A percentile compares a stretch with the other conserved stretches of the same genome.
These are phyloP conservation scores for Candida tetrigidarum DNA, from an alignment of 1,139 yeast species.

Conservation along the genomic window DNA sequence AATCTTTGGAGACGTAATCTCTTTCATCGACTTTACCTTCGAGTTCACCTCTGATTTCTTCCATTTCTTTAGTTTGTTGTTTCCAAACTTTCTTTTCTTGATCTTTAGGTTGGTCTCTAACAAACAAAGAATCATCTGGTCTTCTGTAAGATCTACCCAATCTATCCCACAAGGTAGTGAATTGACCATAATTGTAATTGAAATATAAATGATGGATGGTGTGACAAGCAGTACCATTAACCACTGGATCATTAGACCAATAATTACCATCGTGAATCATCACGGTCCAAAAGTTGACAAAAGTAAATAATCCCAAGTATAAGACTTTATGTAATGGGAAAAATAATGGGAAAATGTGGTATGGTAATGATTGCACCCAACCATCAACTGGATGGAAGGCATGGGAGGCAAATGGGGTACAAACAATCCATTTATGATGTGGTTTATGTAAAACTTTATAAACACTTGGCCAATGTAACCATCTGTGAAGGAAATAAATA, in stretches of 20 bases:
- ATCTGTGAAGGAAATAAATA: slow-evolving; percentile 88
- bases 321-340: slow-evolving; percentile 92
- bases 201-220: slow-evolving; percentile 95
- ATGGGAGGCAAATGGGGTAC: slow-evolving; percentile 98
- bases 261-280: slow-evolving; percentile 99
- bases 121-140: slow-evolving; percentile 88
- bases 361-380: slow-evolving; percentile 88
- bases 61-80: slow-evolving; percentile 77
- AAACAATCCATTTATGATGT: slow-evolving; percentile 99
- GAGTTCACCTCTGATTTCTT: slow-evolving; percentile 73
- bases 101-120: slow-evolving; percentile 55
- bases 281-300: slow-evolving; percentile 97
- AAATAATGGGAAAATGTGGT: slow-evolving; percentile 86
- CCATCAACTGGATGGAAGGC: slow-evolving; percentile 99
- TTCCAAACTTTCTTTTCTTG: slow-evolving; percentile 66
- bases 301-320: slow-evolving; percentile 78
- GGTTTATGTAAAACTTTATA: slow-evolving; percentile 93
- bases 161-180: slow-evolving; percentile 98
- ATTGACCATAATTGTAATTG: slow-evolving; percentile 97
- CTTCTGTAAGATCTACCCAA: slow-evolving; percentile 90
- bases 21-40: slow-evolving; percentile 74
- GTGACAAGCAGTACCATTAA: slow-evolving; percentile 98
- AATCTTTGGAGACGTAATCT: slow-evolving; percentile 29
- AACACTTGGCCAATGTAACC: slow-evolving; percentile 88
- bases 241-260: slow-evolving; percentile 88